Conservation (phyloP, 768 basidiomycete genomes). For the Hygrocybe coccinea region DNA sequence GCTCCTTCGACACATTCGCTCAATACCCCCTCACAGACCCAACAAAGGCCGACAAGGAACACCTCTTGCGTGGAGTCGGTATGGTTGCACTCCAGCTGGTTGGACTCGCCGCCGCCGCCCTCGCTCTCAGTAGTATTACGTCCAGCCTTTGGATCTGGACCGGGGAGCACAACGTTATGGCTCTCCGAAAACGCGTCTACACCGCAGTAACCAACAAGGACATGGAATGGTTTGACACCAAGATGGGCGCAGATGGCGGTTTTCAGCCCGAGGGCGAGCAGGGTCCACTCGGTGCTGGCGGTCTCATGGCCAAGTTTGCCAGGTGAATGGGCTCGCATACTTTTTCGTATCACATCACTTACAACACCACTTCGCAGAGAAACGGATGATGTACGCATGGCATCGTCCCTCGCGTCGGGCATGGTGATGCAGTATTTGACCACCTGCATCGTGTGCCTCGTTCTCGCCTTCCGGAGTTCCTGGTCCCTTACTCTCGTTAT, state of each 20-base stretch:
- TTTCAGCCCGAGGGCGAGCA: slow-evolving; percentile 36
- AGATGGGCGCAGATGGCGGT: slow-evolving; percentile 56
- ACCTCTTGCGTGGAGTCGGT: slow-evolving; percentile 54
- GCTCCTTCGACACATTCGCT: slow-evolving; percentile 70
- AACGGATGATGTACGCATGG: slow-evolving; percentile 88
- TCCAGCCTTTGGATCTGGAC: slow-evolving; percentile 82
- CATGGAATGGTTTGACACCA: slow-evolving; percentile 89
- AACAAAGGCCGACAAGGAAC: slow-evolving; percentile 39
- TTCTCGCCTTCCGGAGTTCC: slow-evolving; percentile 77
- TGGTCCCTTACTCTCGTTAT: slow-evolving; percentile 87
- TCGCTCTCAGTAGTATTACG: slow-evolving; percentile 70
- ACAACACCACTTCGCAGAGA: slow-evolving; percentile 49
- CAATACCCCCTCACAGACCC: slow-evolving; percentile 41
- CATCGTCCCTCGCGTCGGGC: slow-evolving; percentile 75
- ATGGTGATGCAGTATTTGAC: slow-evolving; percentile 75
- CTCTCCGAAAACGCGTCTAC: slow-evolving; percentile 66
- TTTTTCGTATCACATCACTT: not conserved
- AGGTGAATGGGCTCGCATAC: slow-evolving; percentile 41
- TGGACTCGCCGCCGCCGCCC: slow-evolving; percentile 57
- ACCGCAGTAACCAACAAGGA: slow-evolving; percentile 59
- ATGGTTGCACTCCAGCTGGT: slow-evolving; percentile 61
- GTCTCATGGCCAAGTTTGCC: slow-evolving; percentile 89
- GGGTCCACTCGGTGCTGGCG: slow-evolving; percentile 72
- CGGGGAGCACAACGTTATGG: slow-evolving; percentile 73
- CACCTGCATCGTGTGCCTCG: slow-evolving; percentile 71